phyloP scores from a whole-genome alignment of 2,329 filamentous ascomycete genomes.

The Colletotrichum aenigma region DNA sequence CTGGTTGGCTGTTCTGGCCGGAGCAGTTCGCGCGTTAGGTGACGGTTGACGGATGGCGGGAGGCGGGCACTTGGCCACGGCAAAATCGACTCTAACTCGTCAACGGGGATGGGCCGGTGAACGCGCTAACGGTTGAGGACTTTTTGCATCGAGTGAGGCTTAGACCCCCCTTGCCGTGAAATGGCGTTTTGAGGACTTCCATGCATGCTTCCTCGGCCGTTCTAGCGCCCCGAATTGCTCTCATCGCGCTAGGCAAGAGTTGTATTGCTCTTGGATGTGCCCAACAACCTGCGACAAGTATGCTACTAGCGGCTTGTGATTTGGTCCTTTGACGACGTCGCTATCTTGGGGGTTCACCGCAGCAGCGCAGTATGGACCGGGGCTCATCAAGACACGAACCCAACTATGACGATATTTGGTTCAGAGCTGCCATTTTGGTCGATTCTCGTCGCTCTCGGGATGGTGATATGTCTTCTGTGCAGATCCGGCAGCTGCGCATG shows the following conservation, averaged over 20 bases:
- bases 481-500: not conserved
- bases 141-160: conserved; percentile 21
- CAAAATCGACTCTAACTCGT: conserved; percentile 8
- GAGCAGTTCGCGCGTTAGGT: conserved; percentile 2
- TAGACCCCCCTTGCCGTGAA: conserved; percentile 7
- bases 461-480: not conserved
- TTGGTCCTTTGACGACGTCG: not conserved
- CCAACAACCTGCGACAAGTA: not conserved
- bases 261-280: not conserved
- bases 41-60: not conserved
- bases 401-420: not conserved
- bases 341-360: not conserved
- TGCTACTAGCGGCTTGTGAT: not conserved
- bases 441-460: not conserved
- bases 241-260: conserved; percentile 3
- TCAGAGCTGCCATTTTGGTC: not conserved
- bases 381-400: not conserved
- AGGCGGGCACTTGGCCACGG: not conserved
- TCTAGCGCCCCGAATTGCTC: conserved; percentile 20
- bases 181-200: conserved; percentile 13
- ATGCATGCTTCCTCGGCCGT: conserved; percentile 19
- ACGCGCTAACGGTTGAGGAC: conserved; percentile 8
- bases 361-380: not conserved
- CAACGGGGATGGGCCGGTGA: not conserved
- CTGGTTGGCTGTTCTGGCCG: not conserved